phyloP scores from a whole-genome alignment of 345 rosid species.

The Stellera chamaejasme region DNA sequence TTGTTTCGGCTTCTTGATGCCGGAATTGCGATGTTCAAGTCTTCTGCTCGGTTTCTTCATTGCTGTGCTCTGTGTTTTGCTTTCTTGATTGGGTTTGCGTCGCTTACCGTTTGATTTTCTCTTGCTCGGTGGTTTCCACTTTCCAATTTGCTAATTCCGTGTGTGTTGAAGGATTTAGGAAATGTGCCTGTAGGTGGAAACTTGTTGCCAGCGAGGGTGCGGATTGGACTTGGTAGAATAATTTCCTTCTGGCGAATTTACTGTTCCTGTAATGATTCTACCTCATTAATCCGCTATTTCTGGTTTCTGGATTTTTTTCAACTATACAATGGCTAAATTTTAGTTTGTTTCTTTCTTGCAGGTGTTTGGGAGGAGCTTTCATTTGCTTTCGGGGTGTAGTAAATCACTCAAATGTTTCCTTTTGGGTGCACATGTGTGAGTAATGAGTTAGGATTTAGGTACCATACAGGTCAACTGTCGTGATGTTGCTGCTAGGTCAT shows the following conservation, averaged over 20 bases:
- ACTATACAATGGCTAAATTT: constrained; percentile 2
- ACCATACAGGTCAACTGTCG: no score
- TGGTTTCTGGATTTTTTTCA: constrained; percentile 10
- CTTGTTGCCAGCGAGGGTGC: neutral
- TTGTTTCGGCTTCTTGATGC: neutral
- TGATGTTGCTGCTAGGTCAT: no score
- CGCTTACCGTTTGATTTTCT: no score
- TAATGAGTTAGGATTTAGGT: no score
- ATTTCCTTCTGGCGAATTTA: neutral
- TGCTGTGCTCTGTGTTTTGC: neutral
- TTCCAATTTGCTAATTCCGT: neutral
- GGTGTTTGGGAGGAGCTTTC: no score
- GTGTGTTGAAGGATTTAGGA: neutral
- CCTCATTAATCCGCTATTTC: neutral
- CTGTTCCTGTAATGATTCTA: no score
- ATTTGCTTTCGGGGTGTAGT: no score
- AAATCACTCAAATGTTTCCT: no score
- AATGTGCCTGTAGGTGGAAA: neutral
- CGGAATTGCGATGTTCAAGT: neutral
- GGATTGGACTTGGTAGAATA: constrained; percentile 2
- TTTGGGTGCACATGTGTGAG: no score
- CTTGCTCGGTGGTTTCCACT: neutral
- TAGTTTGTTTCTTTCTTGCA: neutral
- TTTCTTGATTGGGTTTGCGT: neutral
- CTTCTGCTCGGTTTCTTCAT: no score